Base-by-base conservation (phyloP, 352 stramenopile genomes). In the Pythium oligandrum region DNA sequence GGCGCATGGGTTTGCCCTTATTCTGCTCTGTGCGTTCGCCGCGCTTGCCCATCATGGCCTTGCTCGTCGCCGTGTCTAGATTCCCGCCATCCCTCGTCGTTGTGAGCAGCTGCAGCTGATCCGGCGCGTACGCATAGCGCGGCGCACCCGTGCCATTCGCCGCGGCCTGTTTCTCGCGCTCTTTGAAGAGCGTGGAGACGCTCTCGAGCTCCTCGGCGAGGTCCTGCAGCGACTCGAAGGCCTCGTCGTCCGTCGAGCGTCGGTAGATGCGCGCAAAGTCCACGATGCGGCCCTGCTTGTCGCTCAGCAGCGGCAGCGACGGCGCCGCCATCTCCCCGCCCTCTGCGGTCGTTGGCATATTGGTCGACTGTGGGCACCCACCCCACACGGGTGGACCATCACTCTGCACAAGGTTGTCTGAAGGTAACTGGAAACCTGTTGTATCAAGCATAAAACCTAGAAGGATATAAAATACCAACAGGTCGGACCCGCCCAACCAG, bases 1-100 rank as follows among this genome's bases (percentile, higher is more conserved):
- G 83, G 4, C 73, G 64, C 75, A 89, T 89, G 10, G 83, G 75
- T 57, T 89, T 91, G 10, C 83, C 83, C 51, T 90, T 65, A 44
- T 45, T 61, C 36, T 30, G 34, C 34, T 39, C 26, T 12, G 48
- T 55, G 39, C 63, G 52, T 5, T 54, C 56, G 39, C 38, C 59
- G 38, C 70, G 66, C 10, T 68, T 59, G n/a, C 68, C 65, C 47
- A 76, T 55, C 3, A 58, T 48, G 26, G 82, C 61, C 57, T 88
- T 78, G 40, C 69, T 81, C n/a, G 63, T 55, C 3, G 66, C 52
- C 6, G 68, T 58, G 12, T 63, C 72, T 35, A 46, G 44, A 26
- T 73, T 59, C 2, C 68, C 63, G 33, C 54, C 74, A 51, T 88
- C 78, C 44, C 63, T 71, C 34, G 76, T 76, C 48, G 74, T 82